These are phyloP conservation scores for Fusarium buxicola DNA, from an alignment of 2,329 filamentous ascomycete species.

Conservation along the genomic window DNA sequence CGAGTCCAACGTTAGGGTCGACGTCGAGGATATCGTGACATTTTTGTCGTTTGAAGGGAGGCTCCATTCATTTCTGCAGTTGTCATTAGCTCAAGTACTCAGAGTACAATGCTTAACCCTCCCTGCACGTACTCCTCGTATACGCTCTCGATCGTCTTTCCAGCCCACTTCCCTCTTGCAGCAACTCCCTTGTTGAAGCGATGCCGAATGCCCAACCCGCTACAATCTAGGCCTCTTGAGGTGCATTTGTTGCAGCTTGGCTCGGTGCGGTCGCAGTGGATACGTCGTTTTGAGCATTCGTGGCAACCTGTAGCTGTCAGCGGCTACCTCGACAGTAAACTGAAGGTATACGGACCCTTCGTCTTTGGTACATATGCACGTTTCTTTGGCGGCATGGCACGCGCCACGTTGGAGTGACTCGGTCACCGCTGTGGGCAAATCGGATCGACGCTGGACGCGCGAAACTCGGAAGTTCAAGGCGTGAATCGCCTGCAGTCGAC, in stretches of 20 bases:
- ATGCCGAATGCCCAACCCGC: conserved; percentile 41
- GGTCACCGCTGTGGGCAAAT: not conserved
- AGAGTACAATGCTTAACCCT: accelerated
- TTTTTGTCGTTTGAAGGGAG: not conserved
- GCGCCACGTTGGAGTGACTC: not conserved
- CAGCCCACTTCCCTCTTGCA: conserved; percentile 42
- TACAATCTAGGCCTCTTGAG: conserved; percentile 39
- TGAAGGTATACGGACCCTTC: conserved; percentile 27
- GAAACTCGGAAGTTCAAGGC: not conserved
- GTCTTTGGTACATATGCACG: conserved; percentile 43
- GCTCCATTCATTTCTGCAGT: conserved; percentile 23
- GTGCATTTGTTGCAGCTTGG: conserved; percentile 39
- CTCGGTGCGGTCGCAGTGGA: conserved; percentile 41
- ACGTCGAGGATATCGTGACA: not conserved
- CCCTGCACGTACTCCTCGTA: conserved; percentile 29
- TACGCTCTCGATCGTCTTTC: conserved; percentile 41
- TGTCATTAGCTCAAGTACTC: not conserved
- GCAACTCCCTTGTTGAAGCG: conserved; percentile 45
- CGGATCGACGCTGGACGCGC: conserved; percentile 18
- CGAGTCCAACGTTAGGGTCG: not conserved
- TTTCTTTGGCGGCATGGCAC: conserved; percentile 42
- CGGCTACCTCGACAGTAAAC: accelerated
- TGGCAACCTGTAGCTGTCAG: conserved; percentile 26
- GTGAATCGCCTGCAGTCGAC: not conserved
- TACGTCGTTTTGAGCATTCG: conserved; percentile 42